A percentile compares a stretch with the other conserved stretches of the same genome.
phyloP scores from a whole-genome alignment of 208 protist species.

The Naegleria lovaniensis region DNA sequence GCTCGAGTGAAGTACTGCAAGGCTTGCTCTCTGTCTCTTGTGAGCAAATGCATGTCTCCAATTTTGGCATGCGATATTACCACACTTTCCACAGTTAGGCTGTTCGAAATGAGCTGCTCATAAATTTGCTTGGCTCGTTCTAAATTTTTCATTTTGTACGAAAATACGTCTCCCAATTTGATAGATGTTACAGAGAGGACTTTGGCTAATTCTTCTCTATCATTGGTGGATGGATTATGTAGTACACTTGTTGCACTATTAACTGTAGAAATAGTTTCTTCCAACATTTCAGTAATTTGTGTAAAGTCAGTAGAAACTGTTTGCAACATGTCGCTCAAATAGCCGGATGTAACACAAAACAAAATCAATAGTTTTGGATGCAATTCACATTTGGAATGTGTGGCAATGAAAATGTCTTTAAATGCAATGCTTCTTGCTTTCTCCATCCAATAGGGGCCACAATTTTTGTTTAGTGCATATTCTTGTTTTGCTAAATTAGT shows the following conservation, averaged over 20 bases:
- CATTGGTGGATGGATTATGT: not conserved
- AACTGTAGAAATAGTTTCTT: not conserved
- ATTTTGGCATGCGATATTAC: not conserved
- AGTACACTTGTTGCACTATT: not conserved
- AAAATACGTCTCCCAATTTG: not conserved
- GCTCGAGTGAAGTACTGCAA: no score
- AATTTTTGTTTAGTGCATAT: not conserved
- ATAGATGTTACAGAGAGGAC: not conserved
- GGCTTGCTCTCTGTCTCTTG: no score
- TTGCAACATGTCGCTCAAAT: not conserved
- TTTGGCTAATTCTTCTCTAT: not conserved
- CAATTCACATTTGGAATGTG: not conserved
- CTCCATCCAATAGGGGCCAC: not conserved
- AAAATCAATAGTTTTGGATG: not conserved
- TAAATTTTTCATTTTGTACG: not conserved
- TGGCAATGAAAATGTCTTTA: not conserved
- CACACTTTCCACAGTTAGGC: not conserved
- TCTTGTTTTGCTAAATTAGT: not conserved
- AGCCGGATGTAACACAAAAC: not conserved
- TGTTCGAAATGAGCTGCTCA: not conserved
- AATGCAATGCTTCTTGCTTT: not conserved
- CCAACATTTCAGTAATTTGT: not conserved
- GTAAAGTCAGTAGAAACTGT: not conserved
- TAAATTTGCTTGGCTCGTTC: not conserved
- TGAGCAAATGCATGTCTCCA: not conserved